phyloP scores from a whole-genome alignment of 2,329 filamentous ascomycete genomes.

The Alternaria sp. region DNA sequence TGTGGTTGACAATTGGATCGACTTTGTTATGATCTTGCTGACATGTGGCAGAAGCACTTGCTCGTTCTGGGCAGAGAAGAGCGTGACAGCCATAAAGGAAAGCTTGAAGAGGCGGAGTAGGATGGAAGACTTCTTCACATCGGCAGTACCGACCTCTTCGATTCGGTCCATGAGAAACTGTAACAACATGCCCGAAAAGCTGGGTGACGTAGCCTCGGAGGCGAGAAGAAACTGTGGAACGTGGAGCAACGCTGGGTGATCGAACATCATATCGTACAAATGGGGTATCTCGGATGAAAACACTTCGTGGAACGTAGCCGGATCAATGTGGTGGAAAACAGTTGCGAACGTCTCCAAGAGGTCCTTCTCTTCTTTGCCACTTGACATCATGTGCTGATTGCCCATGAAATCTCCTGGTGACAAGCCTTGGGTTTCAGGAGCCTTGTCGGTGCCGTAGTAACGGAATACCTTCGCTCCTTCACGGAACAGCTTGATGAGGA shows the following conservation, averaged over 20 bases:
- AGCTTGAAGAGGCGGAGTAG: slow-evolving; percentile 94
- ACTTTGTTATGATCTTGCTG: slow-evolving; percentile 95
- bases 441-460: slow-evolving; percentile 92
- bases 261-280: slow-evolving; percentile 97
- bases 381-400: slow-evolving; percentile 93
- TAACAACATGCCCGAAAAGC: slow-evolving; percentile 97
- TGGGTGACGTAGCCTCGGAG: slow-evolving; percentile 97
- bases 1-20: slow-evolving; percentile 92
- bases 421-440: slow-evolving; percentile 75
- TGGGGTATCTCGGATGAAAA: slow-evolving; percentile 97
- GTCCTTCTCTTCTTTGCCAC: slow-evolving; percentile 95
- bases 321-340: slow-evolving; percentile 97
- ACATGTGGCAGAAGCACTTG: slow-evolving; percentile 94
- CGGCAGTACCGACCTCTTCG: slow-evolving; percentile 89
- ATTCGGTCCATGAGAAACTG: slow-evolving; percentile 98
- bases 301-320: slow-evolving; percentile 97
- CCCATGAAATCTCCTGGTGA: slow-evolving; percentile 92
- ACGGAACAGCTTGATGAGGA: slow-evolving; percentile 96
- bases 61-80: slow-evolving; percentile 95
- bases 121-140: slow-evolving; percentile 92
- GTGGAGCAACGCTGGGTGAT: slow-evolving; percentile 91
- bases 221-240: slow-evolving; percentile 98
- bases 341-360: slow-evolving; percentile 96
- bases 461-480: slow-evolving; percentile 96
- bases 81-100: slow-evolving; percentile 98